Evolutionary conservation across 1,139 yeast species (phyloP), one percentile per base, ranked within the genome.

Genomic region (Candida sp.): DNA sequence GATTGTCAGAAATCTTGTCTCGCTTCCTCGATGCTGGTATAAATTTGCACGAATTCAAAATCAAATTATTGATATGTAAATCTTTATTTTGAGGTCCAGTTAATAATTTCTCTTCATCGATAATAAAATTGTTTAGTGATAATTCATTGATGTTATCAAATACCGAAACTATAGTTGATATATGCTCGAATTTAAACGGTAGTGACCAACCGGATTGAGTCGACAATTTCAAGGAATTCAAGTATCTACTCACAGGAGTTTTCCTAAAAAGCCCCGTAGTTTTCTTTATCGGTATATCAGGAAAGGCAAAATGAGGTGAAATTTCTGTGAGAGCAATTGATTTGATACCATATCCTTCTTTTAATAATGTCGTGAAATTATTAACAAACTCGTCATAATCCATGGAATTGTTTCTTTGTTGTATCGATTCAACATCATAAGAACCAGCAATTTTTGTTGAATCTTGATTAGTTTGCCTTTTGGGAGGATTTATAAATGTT

Each of bases 241-340:
- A 52, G 2, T 50, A 46, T 41, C 73, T 54, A 8, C 51, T 52
- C 4, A 58, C 58, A 33, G 50, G 50, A 45, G 30, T 49, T 49
- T 43, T 53, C 55, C 53, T 47, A 38, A 43, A 48, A 44, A 23
- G 47, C 27, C 40, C 44, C 43, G 33, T 38, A 35, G 19, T 40
- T 36, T 21, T 41, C 38, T 35, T 36, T 45, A 33, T 48, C 45
- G 37, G 55, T 60, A 37, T 6, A 7, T 56, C 53, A 3, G 77
- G 76, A 43, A 81, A 77, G 36, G 63, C 68, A 53, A 81, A 81
- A 22, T 69, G 72, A 2, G 82, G 82, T 4, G 81, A 73, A 1
- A 81, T 70, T 43, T 79, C 76, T 19, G 63, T 61, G 15, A 81
- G 50, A 5, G 47, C 47, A 2, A 70, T 36, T 3, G 45, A 46